Evolutionary conservation across 2,329 filamentous ascomycete species (phyloP), one percentile per base, ranked within the genome.

Genomic region (Pyrenochaeta sp.): DNA sequence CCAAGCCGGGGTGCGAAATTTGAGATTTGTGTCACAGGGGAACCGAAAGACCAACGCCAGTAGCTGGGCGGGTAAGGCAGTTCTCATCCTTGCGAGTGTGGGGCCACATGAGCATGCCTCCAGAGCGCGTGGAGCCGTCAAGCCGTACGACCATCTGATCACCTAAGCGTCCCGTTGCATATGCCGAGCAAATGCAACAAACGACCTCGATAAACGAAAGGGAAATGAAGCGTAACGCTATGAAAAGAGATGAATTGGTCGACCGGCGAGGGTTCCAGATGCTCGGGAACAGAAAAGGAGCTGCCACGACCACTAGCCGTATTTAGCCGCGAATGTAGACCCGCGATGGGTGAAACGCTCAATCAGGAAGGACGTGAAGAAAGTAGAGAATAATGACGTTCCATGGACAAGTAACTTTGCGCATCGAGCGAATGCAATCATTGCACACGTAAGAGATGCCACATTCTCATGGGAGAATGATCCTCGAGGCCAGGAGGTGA

Each of bases 1-100:
- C 61, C 54, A 54, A 66, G 56, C 62, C 60, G 55, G 70, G 61
- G 49, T 49, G 5, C 30, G 59, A 66, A 29, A 60, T 63, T 52
- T 52, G 54, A 51, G 33, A 35, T 39, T 30, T 37, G 37, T 41
- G 35, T 55, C 47, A 58, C 51, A 53, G 23, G 35, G 43, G 7
- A 21, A 18, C 12, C 45, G 32, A 17, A 32, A 29, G 42, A 18
- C 36, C 45, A 36, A 39, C 23, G 36, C 40, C 46, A 53, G 35
- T 39, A 32, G 15, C n/a, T 23, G 32, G 33, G 17, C 32, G 32
- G 47, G 42, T 46, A 55, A 39, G 62, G 40, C 50, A 57, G 39
- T 44, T 54, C 21, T 54, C 46, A 44, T 56, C 54, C 61, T 45
- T 53, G 40, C 47, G 43, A 30, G 44, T 42, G 27, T 37, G 27